A percentile compares a stretch with the other conserved stretches of the same genome.
These are phyloP conservation scores for Mrakia hoshinonis DNA, from an alignment of 768 basidiomycete species.

Conservation along the genomic window DNA sequence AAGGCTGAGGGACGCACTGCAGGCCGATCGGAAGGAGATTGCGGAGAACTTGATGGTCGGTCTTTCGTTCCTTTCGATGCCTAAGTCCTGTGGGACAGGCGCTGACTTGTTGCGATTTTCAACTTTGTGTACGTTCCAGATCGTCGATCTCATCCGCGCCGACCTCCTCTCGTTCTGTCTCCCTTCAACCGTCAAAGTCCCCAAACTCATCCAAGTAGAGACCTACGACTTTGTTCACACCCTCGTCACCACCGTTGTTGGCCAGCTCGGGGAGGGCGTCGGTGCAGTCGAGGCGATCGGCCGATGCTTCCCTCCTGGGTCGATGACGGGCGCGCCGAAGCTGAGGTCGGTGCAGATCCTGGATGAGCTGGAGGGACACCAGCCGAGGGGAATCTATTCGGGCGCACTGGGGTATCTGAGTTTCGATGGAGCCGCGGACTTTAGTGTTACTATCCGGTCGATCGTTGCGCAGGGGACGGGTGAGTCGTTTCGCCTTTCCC, in stretches of 20 bases:
- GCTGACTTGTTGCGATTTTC: background rate
- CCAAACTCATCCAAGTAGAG: conserved; percentile 77
- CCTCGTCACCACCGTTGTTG: conserved; percentile 87
- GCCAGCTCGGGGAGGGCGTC: conserved; percentile 47
- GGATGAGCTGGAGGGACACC: conserved; percentile 61
- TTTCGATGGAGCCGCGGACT: conserved; percentile 78
- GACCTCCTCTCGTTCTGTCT: conserved; percentile 71
- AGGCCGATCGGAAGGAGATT: conserved; percentile 62
- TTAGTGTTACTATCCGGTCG: conserved; percentile 88
- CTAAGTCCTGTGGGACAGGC: background rate
- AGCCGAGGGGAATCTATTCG: conserved; percentile 68
- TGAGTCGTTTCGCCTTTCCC: background rate
- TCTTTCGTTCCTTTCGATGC: background rate
- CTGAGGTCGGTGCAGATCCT: conserved; percentile 86
- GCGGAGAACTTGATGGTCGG: conserved; percentile 84
- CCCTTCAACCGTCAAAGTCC: conserved; percentile 70
- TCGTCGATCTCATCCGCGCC: conserved; percentile 89
- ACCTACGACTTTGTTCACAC: conserved; percentile 93
- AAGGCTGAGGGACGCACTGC: conserved; percentile 45
- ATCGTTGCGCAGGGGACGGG: conserved; percentile 48
- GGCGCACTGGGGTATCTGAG: conserved; percentile 87
- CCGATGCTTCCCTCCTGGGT: conserved; percentile 78
- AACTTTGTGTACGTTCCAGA: conserved; percentile 40
- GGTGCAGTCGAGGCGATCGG: conserved; percentile 69
- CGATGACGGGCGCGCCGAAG: conserved; percentile 97